Percentiles rank a stretch among this genome's conserved stretches.
These are phyloP conservation scores for Camellia japonica DNA, from an alignment of 148 eudicot genomes.

Conservation along the genomic window DNA sequence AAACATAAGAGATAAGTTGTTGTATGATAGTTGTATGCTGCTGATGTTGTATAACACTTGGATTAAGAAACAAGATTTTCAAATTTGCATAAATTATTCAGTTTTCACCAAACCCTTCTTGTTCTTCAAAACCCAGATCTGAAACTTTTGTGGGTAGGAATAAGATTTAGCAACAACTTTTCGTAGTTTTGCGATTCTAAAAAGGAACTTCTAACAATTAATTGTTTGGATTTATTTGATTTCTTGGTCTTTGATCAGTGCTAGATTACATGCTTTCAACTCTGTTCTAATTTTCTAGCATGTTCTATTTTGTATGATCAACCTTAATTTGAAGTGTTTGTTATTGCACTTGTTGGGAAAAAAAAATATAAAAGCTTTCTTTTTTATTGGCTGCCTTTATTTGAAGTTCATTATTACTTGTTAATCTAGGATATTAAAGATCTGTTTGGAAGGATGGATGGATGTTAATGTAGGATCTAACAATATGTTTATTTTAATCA, in stretches of 20 bases:
- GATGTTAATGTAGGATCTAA: no score
- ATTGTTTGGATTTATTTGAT: background rate
- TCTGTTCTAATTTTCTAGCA: background rate
- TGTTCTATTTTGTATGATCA: background rate
- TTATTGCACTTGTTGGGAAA: no score
- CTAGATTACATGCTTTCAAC: background rate
- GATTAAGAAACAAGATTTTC: no score
- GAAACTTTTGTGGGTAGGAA: conserved; percentile 24
- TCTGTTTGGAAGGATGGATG: no score
- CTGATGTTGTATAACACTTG: no score
- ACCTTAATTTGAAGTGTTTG: background rate
- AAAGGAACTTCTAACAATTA: background rate
- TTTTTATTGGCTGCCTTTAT: background rate
- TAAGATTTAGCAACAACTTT: conserved; percentile 15
- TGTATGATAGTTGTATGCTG: no score
- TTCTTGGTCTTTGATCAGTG: background rate
- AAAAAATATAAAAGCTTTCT: no score
- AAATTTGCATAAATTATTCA: background rate
- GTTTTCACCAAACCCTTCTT: background rate
- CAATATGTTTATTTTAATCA: no score
- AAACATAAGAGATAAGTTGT: no score
- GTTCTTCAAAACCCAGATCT: conserved; percentile 23
- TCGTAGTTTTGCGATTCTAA: conserved; percentile 1
- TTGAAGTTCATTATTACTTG: no score
- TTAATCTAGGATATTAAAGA: no score